Conservation (phyloP, 768 basidiomycete species). For the Amanita phalloides region DNA sequence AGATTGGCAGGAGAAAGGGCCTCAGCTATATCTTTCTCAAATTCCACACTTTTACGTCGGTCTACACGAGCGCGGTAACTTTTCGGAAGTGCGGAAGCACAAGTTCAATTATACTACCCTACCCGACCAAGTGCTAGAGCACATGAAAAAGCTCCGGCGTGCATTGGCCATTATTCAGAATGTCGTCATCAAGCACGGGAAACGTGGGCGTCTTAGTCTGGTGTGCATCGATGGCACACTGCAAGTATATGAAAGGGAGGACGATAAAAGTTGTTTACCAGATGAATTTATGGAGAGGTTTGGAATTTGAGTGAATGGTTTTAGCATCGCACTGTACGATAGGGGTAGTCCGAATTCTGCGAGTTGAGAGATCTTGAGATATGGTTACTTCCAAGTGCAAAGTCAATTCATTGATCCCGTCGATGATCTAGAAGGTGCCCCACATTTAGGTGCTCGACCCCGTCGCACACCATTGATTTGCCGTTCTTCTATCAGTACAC, state of each 20-base stretch:
- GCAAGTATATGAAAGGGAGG: background rate
- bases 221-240: background rate
- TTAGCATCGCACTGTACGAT: no score
- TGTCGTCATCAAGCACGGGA: background rate
- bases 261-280: constrained; percentile 2
- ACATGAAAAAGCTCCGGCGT: constrained; percentile 1
- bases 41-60: constrained; percentile 32
- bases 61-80: constrained; percentile 26
- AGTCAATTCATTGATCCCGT: no score
- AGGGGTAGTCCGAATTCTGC: no score
- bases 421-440: no score
- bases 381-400: no score
- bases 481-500: no score
- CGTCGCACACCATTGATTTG: no score
- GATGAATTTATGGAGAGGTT: constrained; percentile 2
- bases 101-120: constrained; percentile 1
- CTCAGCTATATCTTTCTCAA: constrained; percentile 39
- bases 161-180: background rate
- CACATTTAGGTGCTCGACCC: no score
- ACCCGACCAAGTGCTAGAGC: background rate
- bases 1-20: constrained; percentile 35
- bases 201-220: constrained; percentile 3
- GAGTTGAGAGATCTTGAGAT: no score
- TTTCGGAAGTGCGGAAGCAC: constrained; percentile 14
- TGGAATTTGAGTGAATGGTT: background rate